Conservation (phyloP, 1,284 basidiomycete species). For the Peniophora sp. region DNA sequence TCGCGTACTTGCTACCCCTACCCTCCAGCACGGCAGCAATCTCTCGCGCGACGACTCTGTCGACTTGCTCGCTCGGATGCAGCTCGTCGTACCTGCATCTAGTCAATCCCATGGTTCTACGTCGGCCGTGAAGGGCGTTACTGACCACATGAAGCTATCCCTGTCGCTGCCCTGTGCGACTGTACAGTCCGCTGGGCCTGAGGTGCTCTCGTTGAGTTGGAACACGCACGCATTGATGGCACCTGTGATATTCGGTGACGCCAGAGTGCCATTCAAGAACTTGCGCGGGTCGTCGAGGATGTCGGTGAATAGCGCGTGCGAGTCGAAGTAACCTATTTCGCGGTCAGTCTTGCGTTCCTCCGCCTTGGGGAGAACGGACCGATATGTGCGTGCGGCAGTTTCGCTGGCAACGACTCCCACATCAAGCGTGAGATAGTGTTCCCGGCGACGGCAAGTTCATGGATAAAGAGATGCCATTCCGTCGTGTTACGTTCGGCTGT, state of each 20-base stretch:
- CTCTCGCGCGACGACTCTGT: constrained; percentile 23
- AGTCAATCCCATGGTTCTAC: too few relatives aligned
- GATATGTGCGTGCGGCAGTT: constrained; percentile 27
- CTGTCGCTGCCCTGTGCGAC: constrained; percentile 15
- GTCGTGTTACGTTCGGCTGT: constrained; percentile 27
- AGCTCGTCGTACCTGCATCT: constrained; percentile 17
- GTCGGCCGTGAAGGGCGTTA: background rate
- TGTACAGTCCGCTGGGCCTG: constrained; percentile 15
- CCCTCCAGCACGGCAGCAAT: constrained; percentile 17
- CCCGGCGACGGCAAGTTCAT: constrained; percentile 24
- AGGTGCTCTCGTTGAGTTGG: constrained; percentile 24
- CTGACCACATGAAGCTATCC: constrained; percentile 26
- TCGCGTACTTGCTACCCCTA: background rate
- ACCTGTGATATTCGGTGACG: constrained; percentile 46
- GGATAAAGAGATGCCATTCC: constrained; percentile 31
- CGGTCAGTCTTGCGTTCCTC: background rate
- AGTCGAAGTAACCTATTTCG: constrained; percentile 44
- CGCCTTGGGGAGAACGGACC: constrained; percentile 16
- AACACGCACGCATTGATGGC: constrained; percentile 38
- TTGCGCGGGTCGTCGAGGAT: constrained; percentile 38
- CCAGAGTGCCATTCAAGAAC: constrained; percentile 49
- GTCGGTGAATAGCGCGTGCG: constrained; percentile 44
- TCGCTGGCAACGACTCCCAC: constrained; percentile 21
- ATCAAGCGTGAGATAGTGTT: constrained; percentile 27
- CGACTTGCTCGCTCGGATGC: constrained; percentile 23